Conservation (phyloP, 2,329 filamentous ascomycete species). For the Penicillium janthinellum region DNA sequence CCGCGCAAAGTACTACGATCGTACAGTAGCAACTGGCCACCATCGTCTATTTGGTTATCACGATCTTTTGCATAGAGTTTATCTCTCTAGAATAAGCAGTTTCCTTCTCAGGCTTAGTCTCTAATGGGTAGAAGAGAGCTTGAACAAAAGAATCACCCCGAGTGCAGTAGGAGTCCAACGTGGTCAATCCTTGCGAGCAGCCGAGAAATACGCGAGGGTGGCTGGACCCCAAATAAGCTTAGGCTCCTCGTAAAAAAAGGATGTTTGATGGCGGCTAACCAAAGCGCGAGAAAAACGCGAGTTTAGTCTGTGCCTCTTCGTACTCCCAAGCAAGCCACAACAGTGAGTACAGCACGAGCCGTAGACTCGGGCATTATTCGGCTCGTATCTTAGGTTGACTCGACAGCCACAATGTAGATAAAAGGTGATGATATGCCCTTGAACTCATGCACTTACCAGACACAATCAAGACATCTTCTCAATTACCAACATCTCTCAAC, state of each 20-base stretch:
- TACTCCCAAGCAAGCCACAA: neutral
- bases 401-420: neutral
- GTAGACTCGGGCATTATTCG: constrained; percentile 4
- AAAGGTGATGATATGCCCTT: neutral
- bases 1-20: neutral
- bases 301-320: neutral
- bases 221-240: neutral
- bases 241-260: neutral
- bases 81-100: neutral
- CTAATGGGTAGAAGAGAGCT: neutral
- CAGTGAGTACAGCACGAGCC: neutral
- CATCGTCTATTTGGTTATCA: no score
- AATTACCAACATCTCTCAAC: neutral
- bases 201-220: neutral
- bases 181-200: neutral
- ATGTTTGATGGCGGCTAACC: neutral
- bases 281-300: constrained; percentile 14
- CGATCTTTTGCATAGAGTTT: no score
- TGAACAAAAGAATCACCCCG: neutral
- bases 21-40: no score
- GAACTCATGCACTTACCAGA: neutral
- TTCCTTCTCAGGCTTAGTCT: neutral
- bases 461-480: neutral
- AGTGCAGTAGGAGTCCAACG: neutral
- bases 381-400: neutral